Conservation (phyloP, 306 rosid species). For the Malus asiatica region DNA sequence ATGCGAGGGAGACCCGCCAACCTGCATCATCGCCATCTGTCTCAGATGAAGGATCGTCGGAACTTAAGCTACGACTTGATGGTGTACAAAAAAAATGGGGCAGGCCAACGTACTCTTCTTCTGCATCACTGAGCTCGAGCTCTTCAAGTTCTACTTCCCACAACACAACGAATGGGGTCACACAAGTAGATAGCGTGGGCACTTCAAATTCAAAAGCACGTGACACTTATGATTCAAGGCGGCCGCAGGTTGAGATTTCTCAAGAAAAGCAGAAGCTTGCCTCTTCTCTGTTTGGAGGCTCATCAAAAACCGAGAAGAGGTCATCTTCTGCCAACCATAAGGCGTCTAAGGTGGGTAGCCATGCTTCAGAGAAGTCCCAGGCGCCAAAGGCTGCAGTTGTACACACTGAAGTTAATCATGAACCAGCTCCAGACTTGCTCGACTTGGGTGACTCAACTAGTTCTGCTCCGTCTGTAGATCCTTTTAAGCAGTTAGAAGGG, state of each 20-base stretch:
- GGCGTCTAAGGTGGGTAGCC: slow-evolving; percentile 34
- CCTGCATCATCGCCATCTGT: slow-evolving; percentile 35
- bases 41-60: slow-evolving; percentile 51
- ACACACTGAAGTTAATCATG: slow-evolving; percentile 30
- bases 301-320: slow-evolving; percentile 55
- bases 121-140: slow-evolving; percentile 32
- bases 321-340: slow-evolving; percentile 42
- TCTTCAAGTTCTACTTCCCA: slow-evolving; percentile 34
- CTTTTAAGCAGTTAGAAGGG: slow-evolving; percentile 72
- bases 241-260: slow-evolving; percentile 46
- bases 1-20: slow-evolving; percentile 50
- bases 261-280: slow-evolving; percentile 88
- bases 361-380: slow-evolving; percentile 35
- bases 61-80: slow-evolving; percentile 67
- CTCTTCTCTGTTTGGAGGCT: slow-evolving; percentile 76
- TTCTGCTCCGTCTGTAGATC: slow-evolving; percentile 45
- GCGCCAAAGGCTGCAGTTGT: slow-evolving; percentile 32
- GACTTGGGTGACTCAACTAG: slow-evolving; percentile 60
- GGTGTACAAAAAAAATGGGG: slow-evolving; percentile 95
- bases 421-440: slow-evolving; percentile 72
- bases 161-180: slow-evolving; percentile 45
- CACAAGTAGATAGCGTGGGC: slow-evolving; percentile 40
- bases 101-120: slow-evolving; percentile 47
- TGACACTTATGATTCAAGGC: slow-evolving; percentile 48
- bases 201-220: slow-evolving; percentile 32